Evolutionary conservation across 2,329 filamentous ascomycete genomes (phyloP).

Genomic region (Coniella lustricola): DNA sequence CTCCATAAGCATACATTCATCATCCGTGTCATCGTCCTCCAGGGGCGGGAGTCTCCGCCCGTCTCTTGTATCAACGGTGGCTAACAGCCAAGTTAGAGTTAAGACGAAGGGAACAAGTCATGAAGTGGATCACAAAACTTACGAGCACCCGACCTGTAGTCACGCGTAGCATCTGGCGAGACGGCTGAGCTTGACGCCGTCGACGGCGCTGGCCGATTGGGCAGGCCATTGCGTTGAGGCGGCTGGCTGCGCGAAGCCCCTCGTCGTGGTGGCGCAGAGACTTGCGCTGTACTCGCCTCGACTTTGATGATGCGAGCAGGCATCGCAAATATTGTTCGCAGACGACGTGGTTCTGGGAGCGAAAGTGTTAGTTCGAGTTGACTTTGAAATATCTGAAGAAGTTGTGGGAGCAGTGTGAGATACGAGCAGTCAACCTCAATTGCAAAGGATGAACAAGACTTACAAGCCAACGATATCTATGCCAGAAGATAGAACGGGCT

Average conservation of each 20-base stretch:
- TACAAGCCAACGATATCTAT: no score
- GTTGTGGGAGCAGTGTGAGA: no score
- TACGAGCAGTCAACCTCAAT: no score
- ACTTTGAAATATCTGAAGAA: background rate
- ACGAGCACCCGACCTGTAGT: slow-evolving; percentile 22
- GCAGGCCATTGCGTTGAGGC: slow-evolving; percentile 4
- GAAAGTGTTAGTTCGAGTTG: background rate
- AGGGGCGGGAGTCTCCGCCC: no score
- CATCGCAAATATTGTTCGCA: background rate
- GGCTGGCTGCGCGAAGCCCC: background rate
- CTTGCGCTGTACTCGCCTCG: slow-evolving; percentile 3
- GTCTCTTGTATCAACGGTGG: slow-evolving; percentile 26
- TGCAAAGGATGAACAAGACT: no score
- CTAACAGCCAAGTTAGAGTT: slow-evolving; percentile 16
- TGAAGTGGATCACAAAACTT: slow-evolving; percentile 6
- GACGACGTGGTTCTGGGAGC: background rate
- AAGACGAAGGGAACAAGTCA: background rate
- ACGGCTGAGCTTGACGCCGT: slow-evolving; percentile 6
- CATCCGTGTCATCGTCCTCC: slow-evolving; percentile 19
- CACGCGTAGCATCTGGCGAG: slow-evolving; percentile 8
- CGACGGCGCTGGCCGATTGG: slow-evolving; percentile 6
- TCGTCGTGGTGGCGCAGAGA: background rate
- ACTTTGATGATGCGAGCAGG: slow-evolving; percentile 7
- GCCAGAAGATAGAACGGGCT: no score
- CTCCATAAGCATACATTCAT: slow-evolving; percentile 23